Percentiles rank a stretch among this genome's conserved stretches.
Conservation (phyloP, 108 stramenopile species). For the Epipyxis sp. region DNA sequence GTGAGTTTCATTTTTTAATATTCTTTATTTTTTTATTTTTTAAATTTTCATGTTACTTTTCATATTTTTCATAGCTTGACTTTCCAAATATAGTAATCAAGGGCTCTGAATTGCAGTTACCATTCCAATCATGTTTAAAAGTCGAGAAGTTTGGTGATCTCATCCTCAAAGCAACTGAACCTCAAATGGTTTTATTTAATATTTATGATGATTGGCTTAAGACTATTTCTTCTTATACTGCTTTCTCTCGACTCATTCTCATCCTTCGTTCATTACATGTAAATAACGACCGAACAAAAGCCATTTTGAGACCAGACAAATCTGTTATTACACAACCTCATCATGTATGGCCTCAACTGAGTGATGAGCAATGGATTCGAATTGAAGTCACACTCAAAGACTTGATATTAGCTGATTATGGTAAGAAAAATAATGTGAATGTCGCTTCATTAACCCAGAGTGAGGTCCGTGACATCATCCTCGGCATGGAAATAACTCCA, state of each 20-base stretch:
- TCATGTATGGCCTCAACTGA: conserved; percentile 95
- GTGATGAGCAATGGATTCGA: conserved; percentile 99
- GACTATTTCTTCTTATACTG: conserved; percentile 95
- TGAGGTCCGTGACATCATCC: conserved; percentile 98
- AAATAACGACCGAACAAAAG: conserved; percentile 87
- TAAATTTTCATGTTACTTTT: background rate
- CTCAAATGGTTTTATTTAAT: conserved; percentile 98
- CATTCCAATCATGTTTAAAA: conserved; percentile 96
- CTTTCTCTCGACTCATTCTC: conserved; percentile 94
- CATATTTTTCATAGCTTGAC: conserved; percentile 60
- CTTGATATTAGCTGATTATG: conserved; percentile 96
- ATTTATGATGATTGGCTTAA: conserved; percentile 99
- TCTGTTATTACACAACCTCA: conserved; percentile 96
- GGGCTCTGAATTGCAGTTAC: conserved; percentile 95
- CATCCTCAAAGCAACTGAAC: conserved; percentile 94
- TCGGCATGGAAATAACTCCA: conserved; percentile 98
- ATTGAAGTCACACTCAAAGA: conserved; percentile 97
- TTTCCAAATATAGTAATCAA: conserved; percentile 98
- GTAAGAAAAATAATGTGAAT: conserved; percentile 98
- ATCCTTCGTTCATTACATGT: conserved; percentile 96
- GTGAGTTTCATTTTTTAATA: background rate
- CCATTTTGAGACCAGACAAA: conserved; percentile 92
- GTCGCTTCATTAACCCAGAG: conserved; percentile 96
- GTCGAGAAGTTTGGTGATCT: conserved; percentile 97
- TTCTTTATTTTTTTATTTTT: background rate